Evolutionary conservation across 192 early-diverging fungal genomes (phyloP).

Genomic region (Backusella psychrophila): DNA sequence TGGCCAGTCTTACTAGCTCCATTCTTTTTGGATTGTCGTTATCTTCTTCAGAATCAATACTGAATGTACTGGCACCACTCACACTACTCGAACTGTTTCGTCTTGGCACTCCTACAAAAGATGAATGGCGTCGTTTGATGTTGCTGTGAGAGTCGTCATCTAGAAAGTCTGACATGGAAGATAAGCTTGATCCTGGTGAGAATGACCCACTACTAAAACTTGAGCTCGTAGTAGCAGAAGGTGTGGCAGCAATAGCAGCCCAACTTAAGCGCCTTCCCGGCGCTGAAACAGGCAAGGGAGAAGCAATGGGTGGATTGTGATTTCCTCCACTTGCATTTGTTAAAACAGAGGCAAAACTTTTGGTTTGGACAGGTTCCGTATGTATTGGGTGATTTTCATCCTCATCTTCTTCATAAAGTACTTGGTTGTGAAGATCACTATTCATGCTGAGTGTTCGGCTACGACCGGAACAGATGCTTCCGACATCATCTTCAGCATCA

Average conservation of each 20-base stretch:
- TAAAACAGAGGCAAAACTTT: background rate
- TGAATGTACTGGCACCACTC: background rate
- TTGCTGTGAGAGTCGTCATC: background rate
- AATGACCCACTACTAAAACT: background rate
- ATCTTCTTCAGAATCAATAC: slow-evolving; percentile 22
- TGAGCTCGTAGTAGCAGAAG: background rate
- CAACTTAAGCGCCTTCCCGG: slow-evolving; percentile 29
- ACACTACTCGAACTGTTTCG: slow-evolving; percentile 10
- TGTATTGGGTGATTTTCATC: background rate
- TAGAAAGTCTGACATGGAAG: background rate
- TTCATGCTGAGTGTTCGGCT: slow-evolving; percentile 8
- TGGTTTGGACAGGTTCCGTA: background rate
- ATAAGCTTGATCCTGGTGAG: background rate
- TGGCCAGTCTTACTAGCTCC: slow-evolving; percentile 28
- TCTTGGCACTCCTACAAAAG: background rate
- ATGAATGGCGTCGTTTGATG: background rate
- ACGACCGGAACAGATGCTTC: background rate
- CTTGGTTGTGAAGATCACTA: slow-evolving; percentile 4
- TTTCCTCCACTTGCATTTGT: background rate
- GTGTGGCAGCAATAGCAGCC: slow-evolving; percentile 28
- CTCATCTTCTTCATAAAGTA: slow-evolving; percentile 27
- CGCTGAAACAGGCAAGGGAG: slow-evolving; percentile 9
- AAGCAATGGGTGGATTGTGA: background rate
- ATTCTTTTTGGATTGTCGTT: background rate
- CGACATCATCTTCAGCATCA: slow-evolving; percentile 8